phyloP scores from a whole-genome alignment of 148 eudicot genomes.

The Dysphania ambrosioides region DNA sequence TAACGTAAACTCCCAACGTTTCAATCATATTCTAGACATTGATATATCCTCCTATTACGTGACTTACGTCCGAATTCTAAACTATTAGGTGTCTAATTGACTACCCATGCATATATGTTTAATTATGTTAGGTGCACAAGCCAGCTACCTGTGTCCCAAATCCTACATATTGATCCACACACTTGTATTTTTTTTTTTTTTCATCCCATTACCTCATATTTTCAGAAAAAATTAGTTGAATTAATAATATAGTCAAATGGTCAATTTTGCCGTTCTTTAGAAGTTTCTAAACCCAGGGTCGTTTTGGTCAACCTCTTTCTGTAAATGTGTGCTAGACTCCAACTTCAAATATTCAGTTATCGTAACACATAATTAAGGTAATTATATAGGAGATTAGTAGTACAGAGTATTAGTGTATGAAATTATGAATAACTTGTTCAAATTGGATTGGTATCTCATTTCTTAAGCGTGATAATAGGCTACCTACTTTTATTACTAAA shows the following conservation, averaged over 20 bases:
- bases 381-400: no score
- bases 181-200: not conserved
- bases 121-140: slow-evolving; percentile 22
- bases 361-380: not conserved
- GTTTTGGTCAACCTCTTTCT: slow-evolving; percentile 8
- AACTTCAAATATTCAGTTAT: not conserved
- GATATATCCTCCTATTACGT: not conserved
- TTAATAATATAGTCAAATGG: not conserved
- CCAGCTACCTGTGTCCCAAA: slow-evolving; percentile 21
- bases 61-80: no score
- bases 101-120: no score
- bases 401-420: no score
- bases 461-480: not conserved
- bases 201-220: not conserved
- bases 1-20: not conserved
- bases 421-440: slow-evolving; percentile 14
- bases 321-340: slow-evolving; percentile 5
- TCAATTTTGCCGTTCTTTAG: slow-evolving; percentile 2
- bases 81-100: slow-evolving; percentile 1
- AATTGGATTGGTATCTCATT: slow-evolving; percentile 12
- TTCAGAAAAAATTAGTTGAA: no score
- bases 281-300: not conserved
- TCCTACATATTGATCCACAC: not conserved
- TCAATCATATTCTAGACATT: slow-evolving; percentile 12
- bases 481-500: not conserved